A percentile compares a stretch with the other conserved stretches of the same genome.
Conservation (phyloP, 768 basidiomycete genomes). For the Podaxis rugospora region DNA sequence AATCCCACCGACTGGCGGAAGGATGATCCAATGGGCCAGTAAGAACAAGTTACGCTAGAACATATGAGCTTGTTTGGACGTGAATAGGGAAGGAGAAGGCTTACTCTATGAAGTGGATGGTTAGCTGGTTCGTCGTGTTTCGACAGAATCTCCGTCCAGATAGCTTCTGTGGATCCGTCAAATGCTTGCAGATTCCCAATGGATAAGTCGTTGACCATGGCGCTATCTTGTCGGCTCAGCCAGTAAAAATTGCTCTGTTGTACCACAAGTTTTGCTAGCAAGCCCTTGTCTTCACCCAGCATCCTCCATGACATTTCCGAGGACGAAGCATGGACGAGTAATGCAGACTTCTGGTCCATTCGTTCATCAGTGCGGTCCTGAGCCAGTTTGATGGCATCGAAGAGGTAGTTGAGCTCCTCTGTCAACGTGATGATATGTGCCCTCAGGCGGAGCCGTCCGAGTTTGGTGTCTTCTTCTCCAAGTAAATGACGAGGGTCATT, state of each 20-base stretch:
- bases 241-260: slow-evolving; percentile 75
- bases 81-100: slow-evolving; percentile 12
- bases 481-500: slow-evolving; percentile 33
- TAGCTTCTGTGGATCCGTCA: slow-evolving; percentile 76
- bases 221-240: slow-evolving; percentile 85
- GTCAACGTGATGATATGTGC: slow-evolving; percentile 68
- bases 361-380: slow-evolving; percentile 69
- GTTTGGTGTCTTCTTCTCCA: slow-evolving; percentile 36
- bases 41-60: slow-evolving; percentile 67
- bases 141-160: slow-evolving; percentile 85
- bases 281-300: slow-evolving; percentile 66
- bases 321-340: slow-evolving; percentile 77
- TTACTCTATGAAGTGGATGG: slow-evolving; percentile 70
- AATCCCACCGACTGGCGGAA: slow-evolving; percentile 93
- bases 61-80: not conserved
- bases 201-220: slow-evolving; percentile 71
- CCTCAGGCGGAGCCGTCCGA: slow-evolving; percentile 63
- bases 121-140: slow-evolving; percentile 69
- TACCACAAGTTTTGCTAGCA: slow-evolving; percentile 85
- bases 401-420: slow-evolving; percentile 79
- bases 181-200: slow-evolving; percentile 80
- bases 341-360: slow-evolving; percentile 72
- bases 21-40: slow-evolving; percentile 72
- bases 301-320: slow-evolving; percentile 91
- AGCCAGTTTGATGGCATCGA: slow-evolving; percentile 81